These are phyloP conservation scores for Hypoxylon lienhwacheense DNA, from an alignment of 495 filamentous ascomycete species.

Conservation along the genomic window DNA sequence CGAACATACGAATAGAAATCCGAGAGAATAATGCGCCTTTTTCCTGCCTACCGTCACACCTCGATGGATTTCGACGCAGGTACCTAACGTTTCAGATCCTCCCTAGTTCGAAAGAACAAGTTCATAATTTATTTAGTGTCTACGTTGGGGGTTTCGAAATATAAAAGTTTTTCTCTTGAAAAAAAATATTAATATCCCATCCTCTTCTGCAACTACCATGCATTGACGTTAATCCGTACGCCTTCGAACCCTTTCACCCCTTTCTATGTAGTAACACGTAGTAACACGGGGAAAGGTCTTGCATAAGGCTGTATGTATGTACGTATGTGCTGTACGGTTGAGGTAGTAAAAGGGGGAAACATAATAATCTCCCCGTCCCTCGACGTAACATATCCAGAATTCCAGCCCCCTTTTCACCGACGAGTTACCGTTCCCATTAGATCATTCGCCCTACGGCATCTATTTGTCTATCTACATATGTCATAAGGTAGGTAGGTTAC, in stretches of 20 bases:
- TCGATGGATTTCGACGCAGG: conserved; percentile 25
- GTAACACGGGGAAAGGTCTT: conserved; percentile 18
- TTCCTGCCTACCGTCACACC: conserved; percentile 10
- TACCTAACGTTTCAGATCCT: conserved; percentile 23
- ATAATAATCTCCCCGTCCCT: too few species aligned
- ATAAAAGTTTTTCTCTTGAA: too few species aligned
- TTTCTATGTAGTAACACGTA: conserved; percentile 12
- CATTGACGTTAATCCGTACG: conserved; percentile 5
- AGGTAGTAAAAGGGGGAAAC: conserved; percentile 13
- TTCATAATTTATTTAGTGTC: not conserved
- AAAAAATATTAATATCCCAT: too few species aligned
- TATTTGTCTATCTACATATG: too few species aligned
- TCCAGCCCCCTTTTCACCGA: not conserved
- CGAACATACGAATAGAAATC: conserved; percentile 14
- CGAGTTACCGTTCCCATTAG: not conserved
- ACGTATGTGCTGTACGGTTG: conserved; percentile 3
- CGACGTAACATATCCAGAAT: too few species aligned
- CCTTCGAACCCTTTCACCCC: not conserved
- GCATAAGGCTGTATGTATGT: conserved; percentile 34
- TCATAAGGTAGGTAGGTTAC: too few species aligned
- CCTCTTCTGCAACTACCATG: conserved; percentile 12
- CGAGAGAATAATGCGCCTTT: conserved; percentile 5
- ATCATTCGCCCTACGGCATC: too few species aligned
- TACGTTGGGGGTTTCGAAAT: conserved; percentile 9
- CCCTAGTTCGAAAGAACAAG: conserved; percentile 2